Base-by-base conservation (phyloP, 2,329 filamentous ascomycete genomes). In the Penicillium palitans region DNA sequence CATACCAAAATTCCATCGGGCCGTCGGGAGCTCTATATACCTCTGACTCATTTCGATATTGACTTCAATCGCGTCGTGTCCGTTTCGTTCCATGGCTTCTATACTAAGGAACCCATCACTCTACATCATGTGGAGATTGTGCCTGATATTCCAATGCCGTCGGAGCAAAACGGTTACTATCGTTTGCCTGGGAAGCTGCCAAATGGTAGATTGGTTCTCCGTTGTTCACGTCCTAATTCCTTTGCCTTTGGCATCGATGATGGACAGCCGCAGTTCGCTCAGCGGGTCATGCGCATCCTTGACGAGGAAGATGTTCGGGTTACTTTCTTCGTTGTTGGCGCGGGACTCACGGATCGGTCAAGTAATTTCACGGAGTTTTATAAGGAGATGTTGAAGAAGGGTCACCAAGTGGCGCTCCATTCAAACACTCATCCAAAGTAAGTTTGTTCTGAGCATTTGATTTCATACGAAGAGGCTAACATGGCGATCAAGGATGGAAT, bases 181-280 rank as follows among this genome's bases (percentile, higher is more conserved):
- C 76, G 69, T 31, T 76, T 88, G 9, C 86, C 86, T 2, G 72
- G 75, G 57, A 89, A 89, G 73, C 74, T 87, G 31, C 81, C 85
- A 0, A 86, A 81, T 1, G 87, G 87, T 7, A 80, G 79, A 21
- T 77, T 90, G 35, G 76, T 87, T 46, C 84, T 89, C 66, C 78
- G 82, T 7, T 90, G 87, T 78, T 87, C 83, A 63, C 81, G 86
- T 19, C 86, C 87, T 47, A 88, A 89, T 74, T 86, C 83, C 0
- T 89, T 90, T 69, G 87, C 87, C 1, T 89, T 90, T 70, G 87
- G 87, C 50, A 89, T 90, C 62, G 87, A 90, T 68, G 87, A 90
- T 70, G 87, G 87, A 24, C 78, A 83, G 51, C 87, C 87, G 47
- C 67, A 75, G 35, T 80, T 83, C 57, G 86, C 86, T 2, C 80